phyloP scores from a whole-genome alignment of 2,329 filamentous ascomycete genomes.

The Colletotrichum caudatum region DNA sequence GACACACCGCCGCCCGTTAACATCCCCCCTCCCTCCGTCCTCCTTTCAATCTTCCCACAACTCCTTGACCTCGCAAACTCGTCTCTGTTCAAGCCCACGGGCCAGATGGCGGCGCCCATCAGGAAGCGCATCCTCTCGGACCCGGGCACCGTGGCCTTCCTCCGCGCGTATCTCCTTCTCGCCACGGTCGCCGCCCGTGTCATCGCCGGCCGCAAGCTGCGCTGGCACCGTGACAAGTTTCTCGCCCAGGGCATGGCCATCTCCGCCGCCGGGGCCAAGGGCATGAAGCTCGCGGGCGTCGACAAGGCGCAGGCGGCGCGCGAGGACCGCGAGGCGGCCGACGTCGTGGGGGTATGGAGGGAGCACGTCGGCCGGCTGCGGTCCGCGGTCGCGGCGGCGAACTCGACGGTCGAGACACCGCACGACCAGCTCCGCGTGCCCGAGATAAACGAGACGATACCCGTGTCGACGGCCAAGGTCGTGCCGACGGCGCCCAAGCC shows the following conservation, averaged over 20 bases:
- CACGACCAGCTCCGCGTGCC: constrained; percentile 67
- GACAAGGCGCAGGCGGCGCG: constrained; percentile 85
- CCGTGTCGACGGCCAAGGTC: constrained; percentile 76
- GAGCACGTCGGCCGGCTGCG: constrained; percentile 80
- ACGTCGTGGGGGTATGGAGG: constrained; percentile 81
- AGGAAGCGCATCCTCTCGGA: constrained; percentile 75
- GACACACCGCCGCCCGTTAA: constrained; percentile 78
- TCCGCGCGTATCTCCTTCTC: constrained; percentile 73
- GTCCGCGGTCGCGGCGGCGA: constrained; percentile 76
- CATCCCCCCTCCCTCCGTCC: constrained; percentile 86
- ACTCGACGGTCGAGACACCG: constrained; percentile 55
- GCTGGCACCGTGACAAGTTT: constrained; percentile 91
- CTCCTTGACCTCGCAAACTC: constrained; percentile 75
- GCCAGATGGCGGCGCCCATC: constrained; percentile 64
- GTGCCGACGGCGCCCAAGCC: constrained; percentile 79
- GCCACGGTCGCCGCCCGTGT: constrained; percentile 80
- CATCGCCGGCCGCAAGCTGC: constrained; percentile 84
- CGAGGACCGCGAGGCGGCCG: constrained; percentile 86
- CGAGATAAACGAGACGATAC: constrained; percentile 77
- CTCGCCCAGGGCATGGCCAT: constrained; percentile 91
- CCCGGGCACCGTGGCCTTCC: constrained; percentile 70
- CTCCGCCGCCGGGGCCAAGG: constrained; percentile 78
- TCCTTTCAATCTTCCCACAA: constrained; percentile 81
- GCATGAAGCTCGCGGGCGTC: constrained; percentile 91
- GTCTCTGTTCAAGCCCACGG: constrained; percentile 73